Percentiles rank a stretch among this genome's conserved stretches.
Evolutionary conservation across 1,139 yeast species (phyloP).

Genomic region (Yamadazyma atlantica): DNA sequence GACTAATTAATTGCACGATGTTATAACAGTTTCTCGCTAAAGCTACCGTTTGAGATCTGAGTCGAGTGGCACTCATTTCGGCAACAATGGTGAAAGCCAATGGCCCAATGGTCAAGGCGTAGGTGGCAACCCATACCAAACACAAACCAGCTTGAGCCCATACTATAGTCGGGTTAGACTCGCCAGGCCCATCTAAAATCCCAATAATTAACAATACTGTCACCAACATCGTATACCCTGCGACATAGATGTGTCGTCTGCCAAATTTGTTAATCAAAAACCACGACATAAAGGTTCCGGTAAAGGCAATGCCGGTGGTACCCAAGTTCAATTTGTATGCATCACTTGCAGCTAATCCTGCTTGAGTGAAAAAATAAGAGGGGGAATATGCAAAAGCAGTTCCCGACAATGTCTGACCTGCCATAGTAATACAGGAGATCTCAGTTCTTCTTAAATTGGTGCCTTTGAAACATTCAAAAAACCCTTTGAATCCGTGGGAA

Average conservation of each 20-base stretch:
- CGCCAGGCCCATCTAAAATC: constrained; percentile 22
- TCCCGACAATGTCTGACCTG: constrained; percentile 51
- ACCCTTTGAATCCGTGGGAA: constrained; percentile 11
- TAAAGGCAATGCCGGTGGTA: constrained; percentile 21
- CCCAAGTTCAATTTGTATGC: constrained; percentile 30
- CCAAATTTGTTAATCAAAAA: constrained; percentile 3
- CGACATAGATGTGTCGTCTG: constrained; percentile 3
- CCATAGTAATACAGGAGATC: constrained; percentile 45
- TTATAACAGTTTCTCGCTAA: constrained; percentile 50
- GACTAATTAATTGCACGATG: constrained; percentile 37
- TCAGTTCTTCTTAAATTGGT: constrained; percentile 52
- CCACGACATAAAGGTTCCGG: constrained; percentile 10
- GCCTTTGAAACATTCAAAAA: constrained; percentile 50
- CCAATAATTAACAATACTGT: constrained; percentile 42
- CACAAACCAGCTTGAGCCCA: constrained; percentile 20
- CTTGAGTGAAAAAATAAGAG: constrained; percentile 49
- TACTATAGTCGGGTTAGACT: not conserved
- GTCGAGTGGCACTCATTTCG: constrained; percentile 52
- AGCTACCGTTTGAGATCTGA: constrained; percentile 54
- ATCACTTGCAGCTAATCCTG: constrained; percentile 39
- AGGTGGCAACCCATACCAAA: constrained; percentile 21
- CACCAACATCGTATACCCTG: constrained; percentile 17
- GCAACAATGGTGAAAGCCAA: constrained; percentile 53
- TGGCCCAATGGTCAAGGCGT: constrained; percentile 56
- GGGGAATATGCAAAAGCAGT: constrained; percentile 49